Evolutionary conservation across 345 rosid genomes (phyloP).

Genomic region (Moringa oleifera): DNA sequence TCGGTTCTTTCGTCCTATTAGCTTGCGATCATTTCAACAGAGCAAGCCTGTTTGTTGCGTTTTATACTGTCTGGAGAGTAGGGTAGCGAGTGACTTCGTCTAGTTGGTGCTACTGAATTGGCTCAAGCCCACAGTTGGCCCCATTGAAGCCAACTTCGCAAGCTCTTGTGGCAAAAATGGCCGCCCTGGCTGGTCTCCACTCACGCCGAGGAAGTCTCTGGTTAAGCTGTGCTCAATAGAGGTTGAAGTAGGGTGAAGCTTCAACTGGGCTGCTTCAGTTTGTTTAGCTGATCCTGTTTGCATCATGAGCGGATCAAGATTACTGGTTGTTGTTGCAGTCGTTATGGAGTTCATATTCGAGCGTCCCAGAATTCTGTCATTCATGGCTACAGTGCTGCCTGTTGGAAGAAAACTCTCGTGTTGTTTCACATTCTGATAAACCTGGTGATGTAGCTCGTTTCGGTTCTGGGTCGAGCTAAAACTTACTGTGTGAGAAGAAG

Average conservation of each 20-base stretch:
- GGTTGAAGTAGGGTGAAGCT: slow-evolving; percentile 22
- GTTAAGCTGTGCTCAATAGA: slow-evolving; percentile 47
- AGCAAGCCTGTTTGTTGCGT: no score
- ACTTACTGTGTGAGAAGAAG: slow-evolving; percentile 32
- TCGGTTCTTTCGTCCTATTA: no score
- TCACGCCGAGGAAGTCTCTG: slow-evolving; percentile 77
- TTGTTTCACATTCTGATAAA: slow-evolving; percentile 25
- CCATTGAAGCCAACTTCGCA: slow-evolving; percentile 66
- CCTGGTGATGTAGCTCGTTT: slow-evolving; percentile 26
- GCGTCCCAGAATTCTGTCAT: slow-evolving; percentile 13
- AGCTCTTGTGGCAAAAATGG: slow-evolving; percentile 61
- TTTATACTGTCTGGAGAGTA: no score
- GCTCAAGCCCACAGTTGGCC: slow-evolving; percentile 32
- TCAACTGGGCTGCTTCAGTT: slow-evolving; percentile 18
- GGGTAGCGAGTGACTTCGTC: no score
- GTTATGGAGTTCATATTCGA: slow-evolving; percentile 21
- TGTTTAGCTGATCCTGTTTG: slow-evolving; percentile 22
- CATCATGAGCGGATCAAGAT: slow-evolving; percentile 29
- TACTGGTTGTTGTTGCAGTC: slow-evolving; percentile 16
- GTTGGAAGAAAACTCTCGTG: slow-evolving; percentile 17
- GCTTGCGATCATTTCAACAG: no score
- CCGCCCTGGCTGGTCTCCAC: slow-evolving; percentile 42
- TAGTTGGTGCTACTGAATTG: background rate
- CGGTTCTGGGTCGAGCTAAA: slow-evolving; percentile 18
- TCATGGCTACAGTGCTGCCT: slow-evolving; percentile 10